Percentiles rank a stretch among this genome's conserved stretches.
These are phyloP conservation scores for Pseudoscleropodium purum DNA, from an alignment of 225 moss, liverwort and hornwort genomes.

Conservation along the genomic window DNA sequence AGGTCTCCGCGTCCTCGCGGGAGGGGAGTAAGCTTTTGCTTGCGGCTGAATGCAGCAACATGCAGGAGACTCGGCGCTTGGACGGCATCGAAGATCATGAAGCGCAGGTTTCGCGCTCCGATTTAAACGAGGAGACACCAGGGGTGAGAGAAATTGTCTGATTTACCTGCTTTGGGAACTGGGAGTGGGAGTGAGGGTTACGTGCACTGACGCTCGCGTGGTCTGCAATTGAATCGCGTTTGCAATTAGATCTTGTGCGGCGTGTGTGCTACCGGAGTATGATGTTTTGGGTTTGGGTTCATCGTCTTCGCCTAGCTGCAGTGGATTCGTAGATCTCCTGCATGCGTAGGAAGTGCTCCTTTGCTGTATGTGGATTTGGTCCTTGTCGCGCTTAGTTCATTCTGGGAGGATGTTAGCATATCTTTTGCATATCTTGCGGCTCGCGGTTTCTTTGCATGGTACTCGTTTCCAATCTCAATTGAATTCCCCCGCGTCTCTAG, in stretches of 20 bases:
- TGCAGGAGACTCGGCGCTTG: conserved; percentile 3
- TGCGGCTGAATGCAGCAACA: conserved; percentile 30
- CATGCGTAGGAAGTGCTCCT: background rate
- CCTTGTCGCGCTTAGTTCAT: background rate
- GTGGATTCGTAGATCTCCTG: background rate
- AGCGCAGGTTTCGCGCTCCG: conserved; percentile 3
- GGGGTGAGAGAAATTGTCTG: conserved; percentile 4
- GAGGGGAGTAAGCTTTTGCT: background rate
- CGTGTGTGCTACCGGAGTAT: background rate
- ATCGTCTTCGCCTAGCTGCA: background rate
- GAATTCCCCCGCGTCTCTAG: background rate
- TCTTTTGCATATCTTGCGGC: background rate
- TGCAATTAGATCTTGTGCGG: background rate
- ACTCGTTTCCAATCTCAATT: background rate
- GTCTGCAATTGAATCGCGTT: background rate
- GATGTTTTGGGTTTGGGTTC: background rate
- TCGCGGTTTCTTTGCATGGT: background rate
- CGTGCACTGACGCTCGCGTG: background rate
- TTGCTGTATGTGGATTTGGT: conserved; percentile 28
- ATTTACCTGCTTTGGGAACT: background rate
- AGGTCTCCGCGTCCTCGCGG: background rate
- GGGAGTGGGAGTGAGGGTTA: background rate
- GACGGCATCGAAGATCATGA: background rate
- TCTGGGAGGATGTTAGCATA: background rate
- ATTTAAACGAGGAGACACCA: background rate